Percentiles rank a stretch among this genome's conserved stretches.
Conservation (phyloP, 2,329 filamentous ascomycete genomes). For the Colletotrichum sp. region DNA sequence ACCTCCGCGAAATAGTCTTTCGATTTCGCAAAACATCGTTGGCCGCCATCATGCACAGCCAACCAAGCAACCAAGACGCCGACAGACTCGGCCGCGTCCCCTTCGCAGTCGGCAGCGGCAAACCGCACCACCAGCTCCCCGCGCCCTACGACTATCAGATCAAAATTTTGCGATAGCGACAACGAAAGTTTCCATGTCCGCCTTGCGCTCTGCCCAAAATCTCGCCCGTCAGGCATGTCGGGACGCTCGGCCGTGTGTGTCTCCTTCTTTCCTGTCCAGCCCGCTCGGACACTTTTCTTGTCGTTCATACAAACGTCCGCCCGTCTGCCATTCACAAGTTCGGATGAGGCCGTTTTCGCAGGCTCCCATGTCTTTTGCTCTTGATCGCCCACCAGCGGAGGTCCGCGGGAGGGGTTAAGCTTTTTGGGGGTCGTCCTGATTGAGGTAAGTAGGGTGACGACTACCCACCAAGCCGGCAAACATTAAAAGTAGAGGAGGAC, state of each 20-base stretch:
- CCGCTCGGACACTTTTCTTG: background rate
- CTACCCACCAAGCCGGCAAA: background rate
- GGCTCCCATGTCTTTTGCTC: background rate
- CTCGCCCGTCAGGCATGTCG: background rate
- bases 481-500: background rate
- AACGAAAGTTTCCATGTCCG: background rate
- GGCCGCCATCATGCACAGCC: background rate
- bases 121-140: background rate
- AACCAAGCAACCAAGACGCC: background rate
- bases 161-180: background rate
- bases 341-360: background rate
- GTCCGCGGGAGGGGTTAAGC: background rate
- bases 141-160: background rate
- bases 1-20: background rate
- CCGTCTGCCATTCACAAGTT: constrained; percentile 1
- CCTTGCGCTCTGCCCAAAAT: background rate
- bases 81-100: background rate
- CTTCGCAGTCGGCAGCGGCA: background rate
- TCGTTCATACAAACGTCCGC: background rate
- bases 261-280: background rate
- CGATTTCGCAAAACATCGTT: background rate
- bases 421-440: background rate
- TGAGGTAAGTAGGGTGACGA: background rate
- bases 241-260: background rate
- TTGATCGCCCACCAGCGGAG: background rate